Evolutionary conservation across 1,284 basidiomycete genomes (phyloP).

Genomic region (Cerrena zonata): DNA sequence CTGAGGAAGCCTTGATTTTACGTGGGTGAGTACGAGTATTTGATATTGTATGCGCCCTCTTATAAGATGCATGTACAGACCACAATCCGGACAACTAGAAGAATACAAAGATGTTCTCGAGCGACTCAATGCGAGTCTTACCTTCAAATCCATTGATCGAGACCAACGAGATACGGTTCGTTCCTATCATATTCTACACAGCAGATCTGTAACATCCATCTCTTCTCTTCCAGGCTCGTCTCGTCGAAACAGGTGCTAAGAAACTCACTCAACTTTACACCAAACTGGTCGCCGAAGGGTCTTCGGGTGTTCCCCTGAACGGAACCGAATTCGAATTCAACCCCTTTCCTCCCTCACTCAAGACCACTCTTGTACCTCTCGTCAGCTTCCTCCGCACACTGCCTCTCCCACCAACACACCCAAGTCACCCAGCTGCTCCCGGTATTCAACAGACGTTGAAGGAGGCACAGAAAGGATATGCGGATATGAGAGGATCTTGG

Average conservation of each 20-base stretch:
- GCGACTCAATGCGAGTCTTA: constrained; percentile 70
- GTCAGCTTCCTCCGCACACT: constrained; percentile 64
- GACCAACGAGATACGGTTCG: constrained; percentile 56
- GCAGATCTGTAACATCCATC: neutral
- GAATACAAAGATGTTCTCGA: constrained; percentile 66
- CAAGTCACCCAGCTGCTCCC: constrained; percentile 67
- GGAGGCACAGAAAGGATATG: constrained; percentile 74
- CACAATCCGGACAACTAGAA: constrained; percentile 59
- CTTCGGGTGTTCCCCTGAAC: constrained; percentile 61
- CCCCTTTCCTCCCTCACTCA: constrained; percentile 49
- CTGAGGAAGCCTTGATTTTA: constrained; percentile 70
- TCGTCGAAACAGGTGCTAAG: constrained; percentile 74
- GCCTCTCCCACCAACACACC: constrained; percentile 69
- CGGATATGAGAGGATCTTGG: constrained; percentile 78
- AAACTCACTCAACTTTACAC: constrained; percentile 75
- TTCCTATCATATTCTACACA: constrained; percentile 3
- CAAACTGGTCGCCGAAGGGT: constrained; percentile 74
- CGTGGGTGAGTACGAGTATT: constrained; percentile 51
- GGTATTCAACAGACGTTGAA: constrained; percentile 58
- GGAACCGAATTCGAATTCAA: constrained; percentile 50
- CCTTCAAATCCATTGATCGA: constrained; percentile 61
- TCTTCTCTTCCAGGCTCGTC: constrained; percentile 46
- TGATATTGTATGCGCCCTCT: neutral
- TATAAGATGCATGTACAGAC: constrained; percentile 34
- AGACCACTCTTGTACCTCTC: constrained; percentile 53